phyloP scores from a whole-genome alignment of 2,329 filamentous ascomycete genomes.

The Trematosphaeria pertusa region DNA sequence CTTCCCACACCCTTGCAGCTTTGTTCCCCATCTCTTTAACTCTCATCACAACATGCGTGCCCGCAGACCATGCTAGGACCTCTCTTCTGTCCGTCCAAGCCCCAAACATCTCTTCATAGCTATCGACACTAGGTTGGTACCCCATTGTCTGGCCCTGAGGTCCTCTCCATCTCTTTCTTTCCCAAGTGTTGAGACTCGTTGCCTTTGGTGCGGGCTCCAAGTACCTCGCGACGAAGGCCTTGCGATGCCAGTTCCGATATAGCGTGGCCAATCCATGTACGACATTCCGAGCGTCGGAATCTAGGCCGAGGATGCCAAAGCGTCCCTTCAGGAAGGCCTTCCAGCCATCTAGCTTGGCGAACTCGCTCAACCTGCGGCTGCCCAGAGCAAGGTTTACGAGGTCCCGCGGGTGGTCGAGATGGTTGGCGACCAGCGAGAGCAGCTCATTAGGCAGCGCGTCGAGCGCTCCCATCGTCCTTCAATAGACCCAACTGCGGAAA shows the following conservation, averaged over 20 bases:
- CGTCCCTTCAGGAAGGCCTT: conserved; percentile 42
- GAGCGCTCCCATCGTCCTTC: conserved; percentile 32
- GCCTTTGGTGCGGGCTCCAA: conserved; percentile 53
- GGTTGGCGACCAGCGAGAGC: conserved; percentile 36
- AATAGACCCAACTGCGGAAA: too few relatives aligned
- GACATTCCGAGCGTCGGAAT: conserved; percentile 42
- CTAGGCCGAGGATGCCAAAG: conserved; percentile 31
- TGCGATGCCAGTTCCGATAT: conserved; percentile 63
- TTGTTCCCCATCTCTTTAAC: conserved; percentile 53
- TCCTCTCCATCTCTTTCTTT: conserved; percentile 47
- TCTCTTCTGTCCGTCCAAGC: conserved; percentile 57
- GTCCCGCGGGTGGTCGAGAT: conserved; percentile 38
- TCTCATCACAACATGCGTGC: conserved; percentile 61
- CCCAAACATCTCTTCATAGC: conserved; percentile 59
- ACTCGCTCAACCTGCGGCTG: conserved; percentile 31
- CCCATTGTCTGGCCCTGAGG: conserved; percentile 62
- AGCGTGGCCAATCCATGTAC: conserved; percentile 63
- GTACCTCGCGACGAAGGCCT: conserved; percentile 62
- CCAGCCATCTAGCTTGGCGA: conserved; percentile 41
- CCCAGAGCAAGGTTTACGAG: conserved; percentile 31
- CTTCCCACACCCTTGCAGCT: conserved; percentile 29
- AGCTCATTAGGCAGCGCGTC: conserved; percentile 41
- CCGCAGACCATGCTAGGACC: conserved; percentile 66
- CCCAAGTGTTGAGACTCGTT: conserved; percentile 44
- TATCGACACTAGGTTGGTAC: conserved; percentile 65